Conservation (phyloP, 1,284 basidiomycete species). For the Meira nashicola region DNA sequence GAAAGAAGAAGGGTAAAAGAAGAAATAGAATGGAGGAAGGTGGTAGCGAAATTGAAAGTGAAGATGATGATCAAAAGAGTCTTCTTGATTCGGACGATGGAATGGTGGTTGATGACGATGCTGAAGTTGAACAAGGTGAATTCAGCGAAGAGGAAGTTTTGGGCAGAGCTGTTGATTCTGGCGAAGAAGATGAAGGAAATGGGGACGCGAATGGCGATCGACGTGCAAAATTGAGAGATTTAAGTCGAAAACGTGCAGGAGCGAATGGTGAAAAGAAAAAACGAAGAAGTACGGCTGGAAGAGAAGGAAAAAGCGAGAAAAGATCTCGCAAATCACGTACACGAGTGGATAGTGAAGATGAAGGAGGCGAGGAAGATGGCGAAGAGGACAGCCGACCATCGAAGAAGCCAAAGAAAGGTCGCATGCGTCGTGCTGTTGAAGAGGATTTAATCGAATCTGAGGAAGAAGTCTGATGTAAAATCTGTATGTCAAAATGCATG, state of each 20-base stretch:
- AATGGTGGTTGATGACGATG: slow-evolving; percentile 9
- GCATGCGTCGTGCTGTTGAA: slow-evolving; percentile 11
- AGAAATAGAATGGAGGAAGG: slow-evolving; percentile 27
- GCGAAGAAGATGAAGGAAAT: too few species aligned
- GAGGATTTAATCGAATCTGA: slow-evolving; percentile 43
- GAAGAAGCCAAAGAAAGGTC: slow-evolving; percentile 23
- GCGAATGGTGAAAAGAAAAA: not conserved
- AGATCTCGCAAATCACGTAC: slow-evolving; percentile 10
- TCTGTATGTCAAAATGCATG: not conserved
- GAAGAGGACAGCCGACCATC: slow-evolving; percentile 20
- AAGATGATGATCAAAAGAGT: slow-evolving; percentile 19
- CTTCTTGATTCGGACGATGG: slow-evolving; percentile 20
- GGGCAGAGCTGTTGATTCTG: not conserved
- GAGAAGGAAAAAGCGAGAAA: slow-evolving; percentile 7
- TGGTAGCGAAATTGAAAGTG: slow-evolving; percentile 25
- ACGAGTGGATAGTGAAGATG: slow-evolving; percentile 7
- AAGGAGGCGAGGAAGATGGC: slow-evolving; percentile 15
- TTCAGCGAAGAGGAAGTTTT: slow-evolving; percentile 16
- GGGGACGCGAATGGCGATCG: too few species aligned
- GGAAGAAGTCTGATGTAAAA: slow-evolving; percentile 30
- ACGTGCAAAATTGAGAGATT: too few species aligned
- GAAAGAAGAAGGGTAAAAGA: slow-evolving; percentile 24
- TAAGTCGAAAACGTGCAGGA: not conserved
- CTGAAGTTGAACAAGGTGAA: slow-evolving; percentile 17
- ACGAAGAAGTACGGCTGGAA: not conserved